These are phyloP conservation scores for Delphinella strobiligena DNA, from an alignment of 2,329 filamentous ascomycete genomes.

Conservation along the genomic window DNA sequence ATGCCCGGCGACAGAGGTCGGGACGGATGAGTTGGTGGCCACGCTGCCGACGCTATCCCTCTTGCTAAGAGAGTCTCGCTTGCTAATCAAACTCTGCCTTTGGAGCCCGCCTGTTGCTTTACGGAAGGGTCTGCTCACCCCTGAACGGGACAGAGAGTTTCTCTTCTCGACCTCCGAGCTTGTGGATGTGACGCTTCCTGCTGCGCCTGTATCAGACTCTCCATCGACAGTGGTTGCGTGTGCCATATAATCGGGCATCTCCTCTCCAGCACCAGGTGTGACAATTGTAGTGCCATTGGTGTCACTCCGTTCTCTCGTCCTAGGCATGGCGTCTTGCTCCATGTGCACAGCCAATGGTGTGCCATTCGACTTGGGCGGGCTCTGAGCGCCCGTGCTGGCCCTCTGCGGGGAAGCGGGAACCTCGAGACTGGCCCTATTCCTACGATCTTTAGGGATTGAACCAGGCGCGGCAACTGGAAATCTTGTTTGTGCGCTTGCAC, in stretches of 20 bases:
- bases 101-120: conserved; percentile 30
- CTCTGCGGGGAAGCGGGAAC: conserved; percentile 49
- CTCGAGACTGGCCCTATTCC: conserved; percentile 58
- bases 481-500: conserved; percentile 52
- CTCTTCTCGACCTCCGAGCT: conserved; percentile 43
- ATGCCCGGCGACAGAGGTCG: conserved; percentile 18
- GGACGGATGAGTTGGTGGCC: conserved; percentile 20
- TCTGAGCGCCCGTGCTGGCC: conserved; percentile 5
- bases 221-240: conserved; percentile 10
- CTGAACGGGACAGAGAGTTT: conserved; percentile 48
- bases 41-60: conserved; percentile 27
- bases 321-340: conserved; percentile 17
- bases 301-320: conserved; percentile 12
- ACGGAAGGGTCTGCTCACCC: conserved; percentile 31
- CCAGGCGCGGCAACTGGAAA: conserved; percentile 64
- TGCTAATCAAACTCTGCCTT: conserved; percentile 21
- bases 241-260: conserved; percentile 12
- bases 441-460: conserved; percentile 30
- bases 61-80: conserved; percentile 13
- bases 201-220: conserved; percentile 2
- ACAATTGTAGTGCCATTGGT: conserved; percentile 8
- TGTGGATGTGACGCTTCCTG: conserved; percentile 9
- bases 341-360: conserved; percentile 3
- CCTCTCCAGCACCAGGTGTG: conserved; percentile 7
- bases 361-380: conserved; percentile 4